Evolutionary conservation across 495 filamentous ascomycete species (phyloP), one percentile per base, ranked within the genome.

Genomic region (Pyrenula aspistea): DNA sequence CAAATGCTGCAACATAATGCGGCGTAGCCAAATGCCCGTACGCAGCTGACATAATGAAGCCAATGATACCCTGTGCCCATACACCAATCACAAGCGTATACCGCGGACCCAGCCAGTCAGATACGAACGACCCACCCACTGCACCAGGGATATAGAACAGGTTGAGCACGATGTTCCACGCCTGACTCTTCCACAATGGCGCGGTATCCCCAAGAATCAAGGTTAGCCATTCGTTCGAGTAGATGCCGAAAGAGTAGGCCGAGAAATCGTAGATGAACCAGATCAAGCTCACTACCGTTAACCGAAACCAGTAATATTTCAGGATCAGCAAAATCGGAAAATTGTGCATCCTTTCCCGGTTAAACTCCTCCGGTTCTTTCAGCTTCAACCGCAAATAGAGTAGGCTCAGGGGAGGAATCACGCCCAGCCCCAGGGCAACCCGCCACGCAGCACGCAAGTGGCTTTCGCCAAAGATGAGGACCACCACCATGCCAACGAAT

Each of bases 251-350:
- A 12, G 83, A 82, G 66, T 93, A 95, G 21, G 83, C 69, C 0
- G 82, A 85, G 62, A 92, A 92, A 71, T 96, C 87, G 65, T 95
- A 96, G 61, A 94, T 79, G 69, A 94, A 95, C 91, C 91, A 96
- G 67, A 96, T 90, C 22, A 86, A 58, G 55, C 80, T 85, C 51
- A 95, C 86, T 12, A 87, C 70, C 2, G 78, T 59, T 52, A 95
- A 70, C n/a, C 81, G 71, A 55, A 67, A 75, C 66, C 77, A 77
- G 73, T 87, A 89, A 67, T 75, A 79, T 75, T 73, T 76, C 51
- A 81, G 59, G 53, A 81, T 77, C 54, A 81, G 55, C 69, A 62
- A 68, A 20, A 73, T 58, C 0, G 78, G 78, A 51, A 77, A 78
- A 24, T 67, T 71, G 61, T 69, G 76, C 77, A 81, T 80, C 24